Evolutionary conservation across 805 yeast genomes (phyloP).

Genomic region (Candida ovalis): DNA sequence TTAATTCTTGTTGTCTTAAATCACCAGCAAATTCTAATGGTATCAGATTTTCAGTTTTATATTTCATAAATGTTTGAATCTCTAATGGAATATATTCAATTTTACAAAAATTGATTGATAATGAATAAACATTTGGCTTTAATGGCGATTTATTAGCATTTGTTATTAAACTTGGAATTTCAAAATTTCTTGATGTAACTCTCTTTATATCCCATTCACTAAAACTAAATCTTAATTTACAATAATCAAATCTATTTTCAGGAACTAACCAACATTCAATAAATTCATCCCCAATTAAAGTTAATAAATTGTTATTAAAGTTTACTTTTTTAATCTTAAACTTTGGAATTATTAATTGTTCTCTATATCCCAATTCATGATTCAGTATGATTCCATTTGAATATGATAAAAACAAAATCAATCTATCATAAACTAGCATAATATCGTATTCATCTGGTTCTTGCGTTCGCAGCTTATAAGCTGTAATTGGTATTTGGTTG

Average conservation of each 20-base stretch:
- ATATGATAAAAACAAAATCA: neutral
- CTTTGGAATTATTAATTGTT: neutral
- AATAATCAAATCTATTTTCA: constrained; percentile 1
- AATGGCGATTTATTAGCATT: neutral
- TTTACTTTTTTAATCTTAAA: neutral
- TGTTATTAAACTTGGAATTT: neutral
- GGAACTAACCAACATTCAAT: constrained; percentile 2
- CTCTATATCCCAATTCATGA: neutral
- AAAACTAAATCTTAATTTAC: constrained; percentile 1
- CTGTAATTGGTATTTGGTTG: neutral
- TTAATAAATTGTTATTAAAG: neutral
- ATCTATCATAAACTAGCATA: neutral
- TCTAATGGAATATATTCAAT: neutral
- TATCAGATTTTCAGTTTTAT: neutral
- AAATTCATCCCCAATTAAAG: neutral
- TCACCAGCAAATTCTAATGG: neutral
- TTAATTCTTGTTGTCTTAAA: neutral
- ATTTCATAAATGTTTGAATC: neutral
- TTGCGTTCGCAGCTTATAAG: constrained; percentile 1
- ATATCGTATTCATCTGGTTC: constrained; percentile 1
- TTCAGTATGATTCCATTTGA: neutral
- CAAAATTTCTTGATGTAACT: neutral
- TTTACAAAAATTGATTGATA: neutral
- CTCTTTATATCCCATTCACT: neutral
- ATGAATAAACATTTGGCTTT: neutral